A percentile compares a stretch with the other conserved stretches of the same genome.
Conservation (phyloP, 768 basidiomycete genomes). For the Suillus subalutaceus region DNA sequence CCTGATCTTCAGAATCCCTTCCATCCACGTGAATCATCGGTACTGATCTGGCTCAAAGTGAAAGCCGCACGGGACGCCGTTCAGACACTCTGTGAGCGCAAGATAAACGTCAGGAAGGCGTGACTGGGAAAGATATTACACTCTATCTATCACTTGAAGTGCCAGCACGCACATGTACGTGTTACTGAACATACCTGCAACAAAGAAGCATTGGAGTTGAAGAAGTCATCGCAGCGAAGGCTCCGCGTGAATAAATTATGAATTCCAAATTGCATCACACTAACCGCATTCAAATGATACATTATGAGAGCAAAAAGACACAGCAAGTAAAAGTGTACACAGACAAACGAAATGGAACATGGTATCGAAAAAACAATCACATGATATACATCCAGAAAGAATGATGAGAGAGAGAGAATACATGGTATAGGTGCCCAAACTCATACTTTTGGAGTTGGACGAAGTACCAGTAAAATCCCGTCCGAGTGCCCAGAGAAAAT, state of each 20-base stretch:
- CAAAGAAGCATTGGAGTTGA: background rate
- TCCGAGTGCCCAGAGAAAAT: slow-evolving; percentile 88
- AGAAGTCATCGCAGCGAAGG: background rate
- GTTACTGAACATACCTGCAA: background rate
- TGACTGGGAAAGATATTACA: background rate
- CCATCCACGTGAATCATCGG: background rate
- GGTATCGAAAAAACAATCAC: background rate
- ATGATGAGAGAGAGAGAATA: background rate
- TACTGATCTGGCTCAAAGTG: background rate
- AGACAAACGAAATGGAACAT: background rate
- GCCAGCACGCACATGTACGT: background rate
- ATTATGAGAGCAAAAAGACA: background rate
- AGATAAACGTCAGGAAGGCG: background rate
- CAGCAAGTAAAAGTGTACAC: background rate
- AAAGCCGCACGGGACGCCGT: background rate
- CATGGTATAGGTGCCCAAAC: background rate
- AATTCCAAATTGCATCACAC: background rate
- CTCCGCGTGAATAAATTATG: slow-evolving; percentile 1
- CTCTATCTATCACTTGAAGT: background rate
- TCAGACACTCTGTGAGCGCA: background rate
- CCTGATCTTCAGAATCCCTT: slow-evolving; percentile 7
- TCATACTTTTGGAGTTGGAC: slow-evolving; percentile 41
- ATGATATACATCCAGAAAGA: background rate
- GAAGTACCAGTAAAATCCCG: slow-evolving; percentile 78
- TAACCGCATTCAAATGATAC: background rate